Evolutionary conservation across 192 early-diverging fungal species (phyloP).

Genomic region (Coemansia brasiliensis): DNA sequence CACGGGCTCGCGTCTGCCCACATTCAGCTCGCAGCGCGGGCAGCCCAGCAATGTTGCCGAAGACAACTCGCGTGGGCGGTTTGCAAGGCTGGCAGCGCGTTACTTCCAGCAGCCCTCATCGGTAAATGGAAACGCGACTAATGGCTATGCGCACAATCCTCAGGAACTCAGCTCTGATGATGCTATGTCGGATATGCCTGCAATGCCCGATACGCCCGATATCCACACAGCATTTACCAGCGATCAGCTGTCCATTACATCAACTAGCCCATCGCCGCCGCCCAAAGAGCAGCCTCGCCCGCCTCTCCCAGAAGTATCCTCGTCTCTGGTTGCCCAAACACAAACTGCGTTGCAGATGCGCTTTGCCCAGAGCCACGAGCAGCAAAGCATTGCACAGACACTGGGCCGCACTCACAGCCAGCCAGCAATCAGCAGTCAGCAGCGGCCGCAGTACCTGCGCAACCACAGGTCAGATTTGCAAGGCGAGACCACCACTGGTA

Average conservation of each 20-base stretch:
- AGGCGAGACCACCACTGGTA: background rate
- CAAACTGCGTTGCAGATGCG: slow-evolving; percentile 31
- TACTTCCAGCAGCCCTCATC: slow-evolving; percentile 14
- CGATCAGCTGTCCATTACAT: slow-evolving; percentile 12
- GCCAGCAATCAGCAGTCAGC: slow-evolving; percentile 17
- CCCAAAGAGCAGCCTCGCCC: background rate
- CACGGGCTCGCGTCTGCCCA: slow-evolving; percentile 11
- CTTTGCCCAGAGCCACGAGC: slow-evolving; percentile 11
- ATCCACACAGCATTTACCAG: slow-evolving; percentile 25
- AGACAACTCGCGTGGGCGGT: slow-evolving; percentile 6
- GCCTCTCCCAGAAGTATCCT: background rate
- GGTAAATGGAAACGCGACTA: background rate
- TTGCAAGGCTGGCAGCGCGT: slow-evolving; percentile 33
- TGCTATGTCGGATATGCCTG: slow-evolving; percentile 16
- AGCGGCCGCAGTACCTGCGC: background rate
- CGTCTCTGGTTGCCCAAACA: slow-evolving; percentile 33
- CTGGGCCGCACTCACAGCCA: slow-evolving; percentile 45
- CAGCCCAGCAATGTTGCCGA: slow-evolving; percentile 2
- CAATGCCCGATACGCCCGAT: slow-evolving; percentile 29
- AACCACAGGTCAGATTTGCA: too few relatives aligned
- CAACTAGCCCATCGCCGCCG: slow-evolving; percentile 14
- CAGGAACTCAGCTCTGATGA: slow-evolving; percentile 14
- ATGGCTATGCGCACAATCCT: background rate
- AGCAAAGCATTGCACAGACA: slow-evolving; percentile 7
- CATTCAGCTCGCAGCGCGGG: slow-evolving; percentile 25